These are phyloP conservation scores for Penicillium sp. DNA, from an alignment of 2,329 filamentous ascomycete genomes.

Conservation along the genomic window DNA sequence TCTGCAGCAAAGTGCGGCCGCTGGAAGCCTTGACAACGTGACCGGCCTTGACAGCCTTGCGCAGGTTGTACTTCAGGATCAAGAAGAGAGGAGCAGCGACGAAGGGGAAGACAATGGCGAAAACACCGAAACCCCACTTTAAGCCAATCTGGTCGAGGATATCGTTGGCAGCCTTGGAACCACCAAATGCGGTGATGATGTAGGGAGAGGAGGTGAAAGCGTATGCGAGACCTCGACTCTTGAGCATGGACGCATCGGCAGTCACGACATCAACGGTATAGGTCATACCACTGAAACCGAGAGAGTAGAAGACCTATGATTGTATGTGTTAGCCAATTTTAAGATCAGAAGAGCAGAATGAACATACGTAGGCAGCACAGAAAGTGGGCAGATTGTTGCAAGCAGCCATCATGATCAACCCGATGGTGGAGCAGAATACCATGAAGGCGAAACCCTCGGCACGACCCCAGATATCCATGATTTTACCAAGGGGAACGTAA, in stretches of 20 bases:
- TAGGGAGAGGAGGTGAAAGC: slow-evolving; percentile 63
- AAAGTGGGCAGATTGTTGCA: slow-evolving; percentile 62
- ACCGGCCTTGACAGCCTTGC: slow-evolving; percentile 57
- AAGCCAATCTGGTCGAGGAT: slow-evolving; percentile 55
- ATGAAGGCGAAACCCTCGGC: slow-evolving; percentile 58
- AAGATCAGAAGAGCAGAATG: background rate
- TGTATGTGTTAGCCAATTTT: background rate
- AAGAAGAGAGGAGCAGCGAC: slow-evolving; percentile 57
- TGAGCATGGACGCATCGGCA: slow-evolving; percentile 61
- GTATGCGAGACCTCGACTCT: slow-evolving; percentile 61
- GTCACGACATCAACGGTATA: slow-evolving; percentile 61
- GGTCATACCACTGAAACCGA: slow-evolving; percentile 57
- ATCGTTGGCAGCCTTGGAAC: slow-evolving; percentile 53
- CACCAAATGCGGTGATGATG: slow-evolving; percentile 62
- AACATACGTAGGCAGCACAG: slow-evolving; percentile 49
- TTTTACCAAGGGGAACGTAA: slow-evolving; percentile 63
- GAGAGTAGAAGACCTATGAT: slow-evolving; percentile 41
- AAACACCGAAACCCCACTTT: slow-evolving; percentile 65
- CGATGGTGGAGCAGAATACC: slow-evolving; percentile 46
- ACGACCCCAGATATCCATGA: slow-evolving; percentile 64
- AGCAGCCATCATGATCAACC: slow-evolving; percentile 62
- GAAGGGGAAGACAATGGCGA: slow-evolving; percentile 61
- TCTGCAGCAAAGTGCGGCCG: slow-evolving; percentile 49
- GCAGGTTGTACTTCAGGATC: slow-evolving; percentile 57
- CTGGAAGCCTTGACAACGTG: slow-evolving; percentile 45